Conservation (phyloP, 1,284 basidiomycete genomes). For the Sporisorium scitamineum region DNA sequence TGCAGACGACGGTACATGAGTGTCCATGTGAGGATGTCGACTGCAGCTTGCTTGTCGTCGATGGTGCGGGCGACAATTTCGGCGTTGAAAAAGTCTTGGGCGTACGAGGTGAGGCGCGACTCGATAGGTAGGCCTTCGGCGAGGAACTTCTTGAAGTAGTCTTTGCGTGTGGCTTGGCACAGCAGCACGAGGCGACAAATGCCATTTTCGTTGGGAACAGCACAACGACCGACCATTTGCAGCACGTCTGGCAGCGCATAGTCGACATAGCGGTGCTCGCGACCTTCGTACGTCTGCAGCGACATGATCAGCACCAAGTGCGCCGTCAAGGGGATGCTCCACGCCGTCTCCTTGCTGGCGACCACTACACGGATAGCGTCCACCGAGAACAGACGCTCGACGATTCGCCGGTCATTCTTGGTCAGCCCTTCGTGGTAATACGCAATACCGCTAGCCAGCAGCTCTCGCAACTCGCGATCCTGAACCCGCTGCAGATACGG, state of each 20-base stretch:
- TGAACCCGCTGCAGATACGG: slow-evolving; percentile 87
- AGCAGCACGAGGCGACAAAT: slow-evolving; percentile 92
- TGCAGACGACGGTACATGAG: slow-evolving; percentile 97
- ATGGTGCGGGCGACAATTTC: slow-evolving; percentile 99
- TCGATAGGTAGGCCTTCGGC: slow-evolving; percentile 98
- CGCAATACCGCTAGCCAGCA: slow-evolving; percentile 88
- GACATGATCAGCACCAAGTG: slow-evolving; percentile 99
- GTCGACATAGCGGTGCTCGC: slow-evolving; percentile 83
- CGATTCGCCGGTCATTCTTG: slow-evolving; percentile 91
- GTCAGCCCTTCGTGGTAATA: slow-evolving; percentile 95
- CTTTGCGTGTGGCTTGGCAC: slow-evolving; percentile 93
- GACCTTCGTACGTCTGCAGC: slow-evolving; percentile 86
- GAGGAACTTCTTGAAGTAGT: slow-evolving; percentile 99
- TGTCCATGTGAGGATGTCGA: slow-evolving; percentile 90
- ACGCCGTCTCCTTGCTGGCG: slow-evolving; percentile 94
- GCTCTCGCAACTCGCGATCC: slow-evolving; percentile 83
- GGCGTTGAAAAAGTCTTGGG: slow-evolving; percentile 98
- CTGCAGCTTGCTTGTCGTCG: slow-evolving; percentile 73
- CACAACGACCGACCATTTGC: slow-evolving; percentile 98
- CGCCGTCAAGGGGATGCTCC: slow-evolving; percentile 90
- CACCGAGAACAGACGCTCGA: slow-evolving; percentile 90
- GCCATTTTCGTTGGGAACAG: slow-evolving; percentile 75
- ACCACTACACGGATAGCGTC: slow-evolving; percentile 95
- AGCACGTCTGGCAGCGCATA: slow-evolving; percentile 97
- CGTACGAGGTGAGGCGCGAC: slow-evolving; percentile 72